phyloP scores from a whole-genome alignment of 1,284 basidiomycete genomes.

The Gymnopus androsaceus region DNA sequence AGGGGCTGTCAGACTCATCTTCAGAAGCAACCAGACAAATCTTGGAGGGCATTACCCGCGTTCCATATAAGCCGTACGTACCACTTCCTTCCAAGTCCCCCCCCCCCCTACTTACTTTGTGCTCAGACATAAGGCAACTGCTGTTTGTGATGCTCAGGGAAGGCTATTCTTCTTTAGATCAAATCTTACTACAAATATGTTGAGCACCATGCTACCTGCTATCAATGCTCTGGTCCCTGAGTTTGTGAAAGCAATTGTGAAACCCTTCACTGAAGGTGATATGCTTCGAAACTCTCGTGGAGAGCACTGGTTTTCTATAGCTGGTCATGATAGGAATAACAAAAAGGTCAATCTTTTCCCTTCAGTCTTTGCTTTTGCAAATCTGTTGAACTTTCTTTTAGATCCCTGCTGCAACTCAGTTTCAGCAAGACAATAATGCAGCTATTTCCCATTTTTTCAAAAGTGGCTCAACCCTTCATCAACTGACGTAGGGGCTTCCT shows the following conservation, averaged over 20 bases:
- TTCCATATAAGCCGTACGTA: not conserved
- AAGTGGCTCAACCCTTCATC: not conserved
- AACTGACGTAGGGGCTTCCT: not conserved
- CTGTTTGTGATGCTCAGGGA: not conserved
- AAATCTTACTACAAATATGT: not conserved
- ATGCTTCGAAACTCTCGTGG: not conserved
- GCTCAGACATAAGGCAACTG: not conserved
- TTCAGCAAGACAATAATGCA: not conserved
- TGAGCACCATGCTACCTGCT: not conserved
- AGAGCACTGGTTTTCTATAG: conserved; percentile 10
- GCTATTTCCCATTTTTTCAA: not conserved
- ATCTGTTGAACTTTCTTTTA: too few species aligned
- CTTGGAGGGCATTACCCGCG: not conserved
- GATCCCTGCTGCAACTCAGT: not conserved
- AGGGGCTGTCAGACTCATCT: too few species aligned
- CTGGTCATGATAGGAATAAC: conserved; percentile 14
- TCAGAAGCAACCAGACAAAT: not conserved
- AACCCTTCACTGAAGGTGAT: not conserved
- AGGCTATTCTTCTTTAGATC: not conserved
- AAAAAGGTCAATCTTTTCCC: not conserved
- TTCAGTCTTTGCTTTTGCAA: too few species aligned
- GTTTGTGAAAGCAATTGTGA: not conserved
- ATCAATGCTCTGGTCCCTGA: not conserved
- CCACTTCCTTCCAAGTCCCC: not conserved
- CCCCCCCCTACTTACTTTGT: not conserved